These are phyloP conservation scores for Themeda triandra DNA, from an alignment of 176 grass and related monocot genomes.

Conservation along the genomic window DNA sequence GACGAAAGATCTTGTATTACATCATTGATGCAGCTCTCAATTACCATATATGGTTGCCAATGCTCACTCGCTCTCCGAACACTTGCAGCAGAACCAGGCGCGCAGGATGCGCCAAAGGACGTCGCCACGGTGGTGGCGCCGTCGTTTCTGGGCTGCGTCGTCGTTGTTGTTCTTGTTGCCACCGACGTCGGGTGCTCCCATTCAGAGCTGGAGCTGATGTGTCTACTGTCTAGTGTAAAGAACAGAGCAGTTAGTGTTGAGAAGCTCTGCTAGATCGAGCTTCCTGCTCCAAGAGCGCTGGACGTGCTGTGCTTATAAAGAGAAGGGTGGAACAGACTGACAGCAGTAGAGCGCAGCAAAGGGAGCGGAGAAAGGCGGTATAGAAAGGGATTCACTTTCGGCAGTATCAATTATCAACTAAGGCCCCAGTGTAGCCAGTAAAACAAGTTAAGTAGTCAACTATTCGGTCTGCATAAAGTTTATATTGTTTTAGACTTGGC, in stretches of 20 bases:
- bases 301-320: not conserved
- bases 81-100: constrained; percentile 2
- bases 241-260: not conserved
- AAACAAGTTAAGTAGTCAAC: not conserved
- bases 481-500: not conserved
- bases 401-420: constrained; percentile 2
- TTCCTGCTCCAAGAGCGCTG: not conserved
- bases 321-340: not conserved
- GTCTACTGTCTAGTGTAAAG: not conserved
- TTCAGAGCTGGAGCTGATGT: not conserved
- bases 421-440: not conserved
- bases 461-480: not conserved
- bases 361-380: not conserved
- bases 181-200: not conserved
- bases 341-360: not conserved
- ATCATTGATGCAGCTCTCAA: not conserved
- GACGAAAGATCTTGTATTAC: not conserved
- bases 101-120: constrained; percentile 18
- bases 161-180: not conserved
- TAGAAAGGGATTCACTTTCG: constrained; percentile 30
- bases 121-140: not conserved
- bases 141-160: not conserved
- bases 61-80: not conserved
- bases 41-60: not conserved
- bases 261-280: not conserved